Conservation (phyloP, 441 rosid species). For the Hura crepitans region DNA sequence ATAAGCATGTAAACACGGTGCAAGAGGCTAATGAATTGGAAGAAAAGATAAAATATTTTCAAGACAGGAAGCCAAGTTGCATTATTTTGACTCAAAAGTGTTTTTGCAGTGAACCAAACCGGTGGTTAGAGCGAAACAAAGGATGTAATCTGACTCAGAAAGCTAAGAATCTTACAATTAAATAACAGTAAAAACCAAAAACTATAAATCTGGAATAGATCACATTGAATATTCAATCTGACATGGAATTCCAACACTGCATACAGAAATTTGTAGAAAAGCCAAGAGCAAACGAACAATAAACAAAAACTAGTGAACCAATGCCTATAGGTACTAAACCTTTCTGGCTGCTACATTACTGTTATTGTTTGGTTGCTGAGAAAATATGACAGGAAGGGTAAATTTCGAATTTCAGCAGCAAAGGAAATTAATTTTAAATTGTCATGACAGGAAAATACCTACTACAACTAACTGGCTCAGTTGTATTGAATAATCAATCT, state of each 20-base stretch:
- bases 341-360: slow-evolving; percentile 15
- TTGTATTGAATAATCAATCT: background rate
- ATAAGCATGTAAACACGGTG: slow-evolving; percentile 13
- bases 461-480: background rate
- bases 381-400: slow-evolving; percentile 29
- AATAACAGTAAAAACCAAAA: slow-evolving; percentile 38
- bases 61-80: slow-evolving; percentile 27
- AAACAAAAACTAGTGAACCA: slow-evolving; percentile 13
- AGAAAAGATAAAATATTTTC: slow-evolving; percentile 28
- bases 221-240: slow-evolving; percentile 45
- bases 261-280: slow-evolving; percentile 22
- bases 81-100: slow-evolving; percentile 12
- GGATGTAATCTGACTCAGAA: slow-evolving; percentile 44
- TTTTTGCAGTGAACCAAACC: slow-evolving; percentile 24
- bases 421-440: background rate
- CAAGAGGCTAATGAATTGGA: too few species aligned
- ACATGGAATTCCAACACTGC: slow-evolving; percentile 57
- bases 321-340: slow-evolving; percentile 18
- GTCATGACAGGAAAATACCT: background rate
- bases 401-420: slow-evolving; percentile 6
- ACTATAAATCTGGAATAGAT: slow-evolving; percentile 35
- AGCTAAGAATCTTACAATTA: slow-evolving; percentile 35
- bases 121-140: slow-evolving; percentile 23
- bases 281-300: slow-evolving; percentile 22
- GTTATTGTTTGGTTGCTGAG: slow-evolving; percentile 30